Evolutionary conservation across 139 green algal genomes (phyloP), one percentile per base, ranked within the genome.

Genomic region (Micractinium conductrix): DNA sequence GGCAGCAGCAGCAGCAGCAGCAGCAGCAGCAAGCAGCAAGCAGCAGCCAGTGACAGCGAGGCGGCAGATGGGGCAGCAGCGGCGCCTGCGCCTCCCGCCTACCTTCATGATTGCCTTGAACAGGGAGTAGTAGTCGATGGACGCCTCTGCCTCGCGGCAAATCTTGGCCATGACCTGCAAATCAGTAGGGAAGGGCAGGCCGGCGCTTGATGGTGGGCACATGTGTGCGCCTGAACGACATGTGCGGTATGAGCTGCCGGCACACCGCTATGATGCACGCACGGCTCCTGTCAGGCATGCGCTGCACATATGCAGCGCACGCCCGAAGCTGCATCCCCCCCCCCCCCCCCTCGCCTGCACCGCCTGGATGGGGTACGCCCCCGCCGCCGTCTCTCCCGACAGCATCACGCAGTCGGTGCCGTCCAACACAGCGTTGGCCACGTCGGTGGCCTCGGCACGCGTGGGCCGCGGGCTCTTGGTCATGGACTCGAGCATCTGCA

Each of bases 401-500:
- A 99, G 94, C 97, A 99, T 99, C 85, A 99, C 96, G 86, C 95
- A 98, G 92, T 98, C 95, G 4, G 96, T 98, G 85, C 96, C 96
- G 87, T 99, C 96, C 69, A 99, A 89, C 86, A 99, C 96, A n/a
- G 96, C 96, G 86, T 99, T 99, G 81, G 96, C 96, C 24, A 99
- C 96, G 84, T 99, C 96, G 14, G 96, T 99, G 1, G 95, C 95
- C 91, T 99, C 96, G 9, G 96, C 96, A 80, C 96, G 93, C 9
- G 97, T 98, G 42, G 97, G 97, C 4, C 93, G 93, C 2, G 96
- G 95, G 93, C 98, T 98, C 89, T 98, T 98, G 87, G 94, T 92
- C 95, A 98, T 98, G 62, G 88, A 94, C 91, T 98, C 95, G 16
- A 98, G 87, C 95, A 98, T 98, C 88, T 98, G 87, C 33, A 26